phyloP scores from a whole-genome alignment of 345 rosid species.

The Nasturtium officinale region DNA sequence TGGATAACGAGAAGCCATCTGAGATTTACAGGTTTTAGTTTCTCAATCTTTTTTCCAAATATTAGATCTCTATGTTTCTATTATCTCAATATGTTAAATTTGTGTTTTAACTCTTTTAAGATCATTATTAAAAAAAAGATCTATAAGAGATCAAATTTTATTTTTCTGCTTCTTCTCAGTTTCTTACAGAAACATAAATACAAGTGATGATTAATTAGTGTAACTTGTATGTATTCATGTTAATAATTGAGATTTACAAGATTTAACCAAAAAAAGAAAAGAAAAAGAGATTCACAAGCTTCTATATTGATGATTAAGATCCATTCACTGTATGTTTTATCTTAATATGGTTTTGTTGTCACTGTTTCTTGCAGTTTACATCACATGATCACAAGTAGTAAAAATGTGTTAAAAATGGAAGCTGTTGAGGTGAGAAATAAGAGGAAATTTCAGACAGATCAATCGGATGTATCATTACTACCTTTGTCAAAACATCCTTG shows the following conservation, averaged over 20 bases:
- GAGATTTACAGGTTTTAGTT: constrained; percentile 35
- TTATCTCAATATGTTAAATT: constrained; percentile 3
- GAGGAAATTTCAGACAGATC: constrained; percentile 43
- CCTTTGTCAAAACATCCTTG: constrained; percentile 35
- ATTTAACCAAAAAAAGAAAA: no score
- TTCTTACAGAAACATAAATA: background rate
- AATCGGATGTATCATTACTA: constrained; percentile 25
- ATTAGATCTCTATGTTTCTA: background rate
- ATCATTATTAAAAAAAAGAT: no score
- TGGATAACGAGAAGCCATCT: constrained; percentile 33
- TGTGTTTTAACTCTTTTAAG: background rate
- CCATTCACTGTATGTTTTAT: background rate
- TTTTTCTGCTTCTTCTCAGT: background rate
- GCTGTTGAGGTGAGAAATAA: constrained; percentile 32
- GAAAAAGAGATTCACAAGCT: no score
- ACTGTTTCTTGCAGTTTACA: constrained; percentile 15
- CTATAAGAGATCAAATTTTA: background rate
- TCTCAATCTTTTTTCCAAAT: background rate
- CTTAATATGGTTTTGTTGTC: background rate
- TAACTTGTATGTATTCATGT: background rate
- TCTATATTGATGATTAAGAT: background rate
- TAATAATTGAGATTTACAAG: background rate
- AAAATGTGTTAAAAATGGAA: constrained; percentile 34
- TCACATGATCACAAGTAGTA: constrained; percentile 12
- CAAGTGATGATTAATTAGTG: background rate